Evolutionary conservation across 805 yeast genomes (phyloP).

Genomic region (Wickerhamiella kazuoi): DNA sequence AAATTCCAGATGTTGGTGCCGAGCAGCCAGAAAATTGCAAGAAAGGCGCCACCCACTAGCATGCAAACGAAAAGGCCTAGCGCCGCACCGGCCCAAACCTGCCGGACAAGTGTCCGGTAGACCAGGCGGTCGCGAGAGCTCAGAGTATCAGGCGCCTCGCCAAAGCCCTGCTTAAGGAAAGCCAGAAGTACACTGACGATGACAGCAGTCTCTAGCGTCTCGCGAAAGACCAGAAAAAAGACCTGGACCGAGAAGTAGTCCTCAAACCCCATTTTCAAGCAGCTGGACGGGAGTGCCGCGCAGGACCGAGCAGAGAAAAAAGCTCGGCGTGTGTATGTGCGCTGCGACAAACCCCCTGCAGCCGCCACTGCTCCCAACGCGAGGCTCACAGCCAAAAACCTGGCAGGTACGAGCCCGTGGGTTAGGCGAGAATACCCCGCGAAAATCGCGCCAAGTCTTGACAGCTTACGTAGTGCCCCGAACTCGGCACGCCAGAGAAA

Average conservation of each 20-base stretch:
- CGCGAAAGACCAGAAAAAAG: slow-evolving; percentile 81
- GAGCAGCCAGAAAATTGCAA: slow-evolving; percentile 49
- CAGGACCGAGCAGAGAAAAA: no score
- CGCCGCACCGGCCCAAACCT: slow-evolving; percentile 70
- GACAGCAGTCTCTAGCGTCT: slow-evolving; percentile 71
- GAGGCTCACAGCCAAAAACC: no score
- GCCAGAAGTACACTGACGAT: slow-evolving; percentile 76
- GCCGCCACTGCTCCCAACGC: no score
- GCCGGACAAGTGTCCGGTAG: slow-evolving; percentile 36
- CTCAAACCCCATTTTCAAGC: not conserved
- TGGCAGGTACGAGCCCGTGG: no score
- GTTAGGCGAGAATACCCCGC: no score
- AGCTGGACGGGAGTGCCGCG: no score
- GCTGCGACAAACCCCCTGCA: no score
- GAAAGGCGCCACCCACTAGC: slow-evolving; percentile 53
- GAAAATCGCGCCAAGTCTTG: no score
- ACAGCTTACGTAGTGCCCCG: no score
- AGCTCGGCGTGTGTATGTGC: no score
- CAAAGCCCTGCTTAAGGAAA: slow-evolving; percentile 69
- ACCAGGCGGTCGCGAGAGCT: slow-evolving; percentile 8
- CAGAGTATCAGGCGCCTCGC: slow-evolving; percentile 15
- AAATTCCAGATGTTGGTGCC: slow-evolving; percentile 78
- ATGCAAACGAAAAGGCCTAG: slow-evolving; percentile 54
- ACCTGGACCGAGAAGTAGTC: slow-evolving; percentile 47
- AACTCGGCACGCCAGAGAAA: no score